phyloP scores from a whole-genome alignment of 441 rosid species.

The Syzygium malaccense region DNA sequence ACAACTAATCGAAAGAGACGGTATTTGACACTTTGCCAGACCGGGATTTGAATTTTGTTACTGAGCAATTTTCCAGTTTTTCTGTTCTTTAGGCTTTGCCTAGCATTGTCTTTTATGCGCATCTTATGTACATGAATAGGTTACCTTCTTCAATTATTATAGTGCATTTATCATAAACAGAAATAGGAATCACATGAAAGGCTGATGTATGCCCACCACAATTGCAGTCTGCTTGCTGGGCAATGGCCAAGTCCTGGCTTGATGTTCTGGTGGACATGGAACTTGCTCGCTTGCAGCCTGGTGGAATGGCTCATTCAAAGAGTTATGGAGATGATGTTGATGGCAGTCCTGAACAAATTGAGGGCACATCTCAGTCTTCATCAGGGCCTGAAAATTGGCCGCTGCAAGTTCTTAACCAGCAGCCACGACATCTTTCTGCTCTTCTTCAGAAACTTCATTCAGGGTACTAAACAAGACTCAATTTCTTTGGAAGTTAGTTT shows the following conservation, averaged over 20 bases:
- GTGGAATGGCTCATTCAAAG: slow-evolving; percentile 59
- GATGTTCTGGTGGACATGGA: slow-evolving; percentile 92
- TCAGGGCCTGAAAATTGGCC: slow-evolving; percentile 90
- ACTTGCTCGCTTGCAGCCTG: slow-evolving; percentile 62
- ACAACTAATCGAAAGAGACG: neutral
- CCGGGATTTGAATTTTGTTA: neutral
- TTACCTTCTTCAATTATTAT: neutral
- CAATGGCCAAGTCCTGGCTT: slow-evolving; percentile 99
- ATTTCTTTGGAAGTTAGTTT: neutral
- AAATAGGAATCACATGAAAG: neutral
- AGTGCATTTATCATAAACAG: neutral
- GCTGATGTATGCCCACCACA: neutral
- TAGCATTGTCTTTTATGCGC: neutral
- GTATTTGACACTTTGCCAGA: neutral
- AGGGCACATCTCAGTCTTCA: slow-evolving; percentile 34
- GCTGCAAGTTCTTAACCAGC: slow-evolving; percentile 79
- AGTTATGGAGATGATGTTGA: slow-evolving; percentile 44
- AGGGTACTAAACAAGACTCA: slow-evolving; percentile 37
- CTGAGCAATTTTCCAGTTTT: neutral
- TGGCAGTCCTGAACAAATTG: slow-evolving; percentile 57
- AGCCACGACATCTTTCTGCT: slow-evolving; percentile 79
- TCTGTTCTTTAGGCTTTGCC: neutral
- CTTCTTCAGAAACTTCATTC: slow-evolving; percentile 99
- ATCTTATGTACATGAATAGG: neutral
- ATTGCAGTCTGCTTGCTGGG: slow-evolving; percentile 98